phyloP scores from a whole-genome alignment of 306 rosid genomes.

The Quercus parvula region DNA sequence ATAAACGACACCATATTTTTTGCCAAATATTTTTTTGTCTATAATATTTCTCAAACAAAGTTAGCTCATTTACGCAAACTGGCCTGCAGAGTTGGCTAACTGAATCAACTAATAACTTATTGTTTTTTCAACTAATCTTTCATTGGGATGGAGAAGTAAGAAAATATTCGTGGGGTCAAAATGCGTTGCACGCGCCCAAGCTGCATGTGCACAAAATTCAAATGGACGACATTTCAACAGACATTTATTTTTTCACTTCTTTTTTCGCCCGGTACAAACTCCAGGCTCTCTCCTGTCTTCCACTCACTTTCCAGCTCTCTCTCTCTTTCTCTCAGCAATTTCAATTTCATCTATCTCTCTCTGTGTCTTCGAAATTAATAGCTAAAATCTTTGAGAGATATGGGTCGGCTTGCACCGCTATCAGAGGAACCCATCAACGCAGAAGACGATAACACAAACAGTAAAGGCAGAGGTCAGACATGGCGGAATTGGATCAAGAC shows the following conservation, averaged over 20 bases:
- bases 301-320: neutral
- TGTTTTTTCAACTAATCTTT: too few relatives aligned
- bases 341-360: neutral
- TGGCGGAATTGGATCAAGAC: conserved; percentile 91
- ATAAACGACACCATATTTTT: too few relatives aligned
- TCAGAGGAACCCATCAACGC: conserved; percentile 85
- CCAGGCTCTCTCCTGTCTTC: neutral
- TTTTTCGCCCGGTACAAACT: too few relatives aligned
- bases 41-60: too few relatives aligned
- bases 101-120: too few relatives aligned
- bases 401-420: conserved; percentile 77
- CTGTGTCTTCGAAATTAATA: neutral
- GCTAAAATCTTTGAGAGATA: conserved; percentile 6
- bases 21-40: too few relatives aligned
- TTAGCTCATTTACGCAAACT: too few relatives aligned
- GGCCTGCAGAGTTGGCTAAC: too few relatives aligned
- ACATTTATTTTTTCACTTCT: too few relatives aligned
- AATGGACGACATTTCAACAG: neutral
- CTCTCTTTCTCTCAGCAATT: neutral
- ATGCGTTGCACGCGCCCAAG: conserved; percentile 22
- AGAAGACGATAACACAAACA: conserved; percentile 32
- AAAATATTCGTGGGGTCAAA: neutral
- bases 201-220: conserved; percentile 2
- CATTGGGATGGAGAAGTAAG: too few relatives aligned
- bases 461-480: conserved; percentile 47